Percentiles rank a stretch among this genome's conserved stretches.
Conservation (phyloP, 2,329 filamentous ascomycete species). For the Fusarium clavum region DNA sequence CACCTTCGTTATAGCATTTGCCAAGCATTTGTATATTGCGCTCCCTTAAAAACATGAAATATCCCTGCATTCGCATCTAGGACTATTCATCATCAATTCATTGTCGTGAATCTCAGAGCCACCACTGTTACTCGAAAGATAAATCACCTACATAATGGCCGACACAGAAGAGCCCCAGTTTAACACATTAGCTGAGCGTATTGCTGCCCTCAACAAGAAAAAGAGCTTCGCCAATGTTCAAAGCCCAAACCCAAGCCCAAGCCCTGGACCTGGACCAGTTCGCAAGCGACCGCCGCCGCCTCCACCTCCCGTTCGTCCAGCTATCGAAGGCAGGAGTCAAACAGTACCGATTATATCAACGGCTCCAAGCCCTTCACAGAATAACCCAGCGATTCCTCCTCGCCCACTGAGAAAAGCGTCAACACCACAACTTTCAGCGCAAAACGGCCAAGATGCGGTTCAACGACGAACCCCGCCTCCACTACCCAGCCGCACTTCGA, state of each 20-base stretch:
- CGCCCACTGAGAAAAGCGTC: slow-evolving; percentile 36
- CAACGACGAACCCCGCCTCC: slow-evolving; percentile 50
- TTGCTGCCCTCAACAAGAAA: slow-evolving; percentile 72
- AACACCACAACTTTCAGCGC: slow-evolving; percentile 16
- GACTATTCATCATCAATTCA: slow-evolving; percentile 4
- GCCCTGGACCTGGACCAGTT: slow-evolving; percentile 54
- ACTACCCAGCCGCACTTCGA: slow-evolving; percentile 50
- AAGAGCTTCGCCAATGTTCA: slow-evolving; percentile 65
- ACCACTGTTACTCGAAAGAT: not conserved
- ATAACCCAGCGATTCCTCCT: slow-evolving; percentile 36
- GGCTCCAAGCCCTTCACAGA: slow-evolving; percentile 36
- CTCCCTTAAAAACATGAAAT: not conserved
- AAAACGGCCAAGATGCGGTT: slow-evolving; percentile 22
- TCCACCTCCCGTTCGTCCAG: slow-evolving; percentile 57
- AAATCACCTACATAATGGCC: slow-evolving; percentile 59
- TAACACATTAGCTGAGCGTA: slow-evolving; percentile 70
- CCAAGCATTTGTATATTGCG: not conserved
- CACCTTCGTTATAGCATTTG: not conserved
- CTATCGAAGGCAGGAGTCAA: slow-evolving; percentile 52
- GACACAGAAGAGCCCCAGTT: slow-evolving; percentile 72
- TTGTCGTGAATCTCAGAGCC: not conserved
- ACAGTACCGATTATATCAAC: slow-evolving; percentile 53
- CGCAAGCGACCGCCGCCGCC: slow-evolving; percentile 56
- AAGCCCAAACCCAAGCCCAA: slow-evolving; percentile 46
- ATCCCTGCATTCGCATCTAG: slow-evolving; percentile 3